A percentile compares a stretch with the other conserved stretches of the same genome.
phyloP scores from a whole-genome alignment of 805 yeast species.

The Yamadazyma paraphyllophila region DNA sequence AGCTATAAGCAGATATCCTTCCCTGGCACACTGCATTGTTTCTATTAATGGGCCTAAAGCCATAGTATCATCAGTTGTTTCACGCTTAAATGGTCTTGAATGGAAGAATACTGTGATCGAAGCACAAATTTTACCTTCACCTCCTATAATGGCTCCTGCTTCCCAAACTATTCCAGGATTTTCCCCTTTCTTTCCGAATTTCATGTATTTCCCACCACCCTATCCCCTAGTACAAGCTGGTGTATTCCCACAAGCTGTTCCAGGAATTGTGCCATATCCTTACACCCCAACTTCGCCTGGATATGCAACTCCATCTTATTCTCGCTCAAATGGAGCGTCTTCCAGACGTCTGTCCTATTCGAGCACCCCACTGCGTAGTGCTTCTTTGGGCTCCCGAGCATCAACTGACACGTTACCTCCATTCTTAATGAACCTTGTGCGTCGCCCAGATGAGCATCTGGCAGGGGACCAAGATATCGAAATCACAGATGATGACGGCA shows the following conservation, averaged over 20 bases:
- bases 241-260: neutral
- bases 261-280: neutral
- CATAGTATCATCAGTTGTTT: neutral
- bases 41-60: neutral
- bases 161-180: neutral
- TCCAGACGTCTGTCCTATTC: neutral
- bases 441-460: constrained; percentile 1
- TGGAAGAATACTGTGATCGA: constrained; percentile 21
- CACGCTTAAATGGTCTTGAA: neutral
- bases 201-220: neutral
- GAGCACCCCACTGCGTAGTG: neutral
- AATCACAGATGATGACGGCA: constrained; percentile 24
- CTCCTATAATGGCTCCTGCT: neutral
- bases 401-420: constrained; percentile 19
- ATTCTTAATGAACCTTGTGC: constrained; percentile 26
- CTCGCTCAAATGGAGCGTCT: neutral
- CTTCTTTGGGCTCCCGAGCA: neutral
- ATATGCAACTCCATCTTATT: neutral
- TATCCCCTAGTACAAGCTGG: neutral
- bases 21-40: neutral
- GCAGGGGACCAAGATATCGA: constrained; percentile 13
- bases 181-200: neutral
- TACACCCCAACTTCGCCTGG: neutral
- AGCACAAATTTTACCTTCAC: constrained; percentile 12
- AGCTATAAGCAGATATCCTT: neutral